A percentile compares a stretch with the other conserved stretches of the same genome.
Evolutionary conservation across 2,329 filamentous ascomycete species (phyloP).

Genomic region (Sporothrix brasiliensis): DNA sequence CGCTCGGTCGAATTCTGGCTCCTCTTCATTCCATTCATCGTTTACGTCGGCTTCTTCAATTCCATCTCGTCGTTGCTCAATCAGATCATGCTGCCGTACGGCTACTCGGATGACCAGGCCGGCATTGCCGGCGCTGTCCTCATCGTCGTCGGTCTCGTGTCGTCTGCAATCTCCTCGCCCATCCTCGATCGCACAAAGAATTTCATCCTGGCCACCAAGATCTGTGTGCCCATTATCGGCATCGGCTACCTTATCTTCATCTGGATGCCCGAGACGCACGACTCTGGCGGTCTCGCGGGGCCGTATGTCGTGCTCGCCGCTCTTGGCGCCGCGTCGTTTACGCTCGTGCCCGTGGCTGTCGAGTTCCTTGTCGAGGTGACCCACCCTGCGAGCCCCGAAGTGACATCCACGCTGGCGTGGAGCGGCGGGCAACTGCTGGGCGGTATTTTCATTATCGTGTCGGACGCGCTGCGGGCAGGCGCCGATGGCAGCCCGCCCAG

Average conservation of each 20-base stretch:
- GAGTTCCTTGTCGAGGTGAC: constrained; percentile 88
- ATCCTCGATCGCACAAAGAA: constrained; percentile 83
- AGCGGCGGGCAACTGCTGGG: constrained; percentile 82
- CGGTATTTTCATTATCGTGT: constrained; percentile 79
- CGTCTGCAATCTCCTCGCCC: constrained; percentile 75
- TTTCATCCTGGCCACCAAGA: constrained; percentile 72
- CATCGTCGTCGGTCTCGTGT: constrained; percentile 82
- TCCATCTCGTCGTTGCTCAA: constrained; percentile 83
- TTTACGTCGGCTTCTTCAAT: constrained; percentile 95
- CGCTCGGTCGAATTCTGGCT: constrained; percentile 75
- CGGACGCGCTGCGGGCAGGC: constrained; percentile 70
- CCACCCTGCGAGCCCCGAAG: constrained; percentile 82
- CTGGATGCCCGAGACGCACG: constrained; percentile 71
- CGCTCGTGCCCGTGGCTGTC: constrained; percentile 78
- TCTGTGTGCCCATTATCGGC: constrained; percentile 73
- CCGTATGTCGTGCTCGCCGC: constrained; percentile 75
- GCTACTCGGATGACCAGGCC: constrained; percentile 78
- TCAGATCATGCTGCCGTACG: constrained; percentile 86
- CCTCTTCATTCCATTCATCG: constrained; percentile 74
- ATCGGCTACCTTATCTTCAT: constrained; percentile 75
- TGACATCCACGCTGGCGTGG: constrained; percentile 84
- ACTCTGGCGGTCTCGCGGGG: constrained; percentile 57
- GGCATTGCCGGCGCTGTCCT: constrained; percentile 88
- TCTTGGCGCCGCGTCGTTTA: constrained; percentile 78
- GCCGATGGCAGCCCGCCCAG: constrained; percentile 58